These are phyloP conservation scores for Rhododendron ovatum DNA, from an alignment of 148 eudicot genomes.

Conservation along the genomic window DNA sequence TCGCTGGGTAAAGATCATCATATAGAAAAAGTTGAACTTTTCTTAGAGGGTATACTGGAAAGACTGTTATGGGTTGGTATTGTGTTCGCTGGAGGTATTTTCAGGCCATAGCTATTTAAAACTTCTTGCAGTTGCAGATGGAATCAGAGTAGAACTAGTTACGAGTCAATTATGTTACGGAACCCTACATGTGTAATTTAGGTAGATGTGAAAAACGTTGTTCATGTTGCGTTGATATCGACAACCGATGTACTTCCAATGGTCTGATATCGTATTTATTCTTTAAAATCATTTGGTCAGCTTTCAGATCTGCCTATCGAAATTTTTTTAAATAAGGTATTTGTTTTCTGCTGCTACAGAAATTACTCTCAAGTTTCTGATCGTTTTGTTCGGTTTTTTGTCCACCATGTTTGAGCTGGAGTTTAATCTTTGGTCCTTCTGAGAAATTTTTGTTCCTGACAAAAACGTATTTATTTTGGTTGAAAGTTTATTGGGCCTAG, in stretches of 20 bases:
- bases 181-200: constrained; percentile 18
- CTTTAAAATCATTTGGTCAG: not conserved
- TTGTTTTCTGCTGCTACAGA: not conserved
- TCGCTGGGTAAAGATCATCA: constrained; percentile 9
- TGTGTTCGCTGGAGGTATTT: not conserved
- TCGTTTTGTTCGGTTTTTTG: not conserved
- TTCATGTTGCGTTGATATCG: not conserved
- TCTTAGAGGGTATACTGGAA: not conserved
- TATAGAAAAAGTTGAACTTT: not conserved
- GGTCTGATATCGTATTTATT: not conserved
- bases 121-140: not conserved
- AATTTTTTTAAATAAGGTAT: not conserved
- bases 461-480: too few species aligned
- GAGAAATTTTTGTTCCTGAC: not conserved
- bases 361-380: not conserved
- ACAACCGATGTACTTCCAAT: not conserved
- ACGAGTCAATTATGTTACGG: constrained; percentile 10
- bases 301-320: not conserved
- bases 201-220: constrained; percentile 9
- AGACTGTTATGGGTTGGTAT: not conserved
- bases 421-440: not conserved
- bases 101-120: constrained; percentile 3
- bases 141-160: constrained; percentile 11
- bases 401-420: not conserved
- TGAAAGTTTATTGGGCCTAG: too few species aligned